Conservation (phyloP, 805 yeast species). For the Spathaspora hagerdaliae region DNA sequence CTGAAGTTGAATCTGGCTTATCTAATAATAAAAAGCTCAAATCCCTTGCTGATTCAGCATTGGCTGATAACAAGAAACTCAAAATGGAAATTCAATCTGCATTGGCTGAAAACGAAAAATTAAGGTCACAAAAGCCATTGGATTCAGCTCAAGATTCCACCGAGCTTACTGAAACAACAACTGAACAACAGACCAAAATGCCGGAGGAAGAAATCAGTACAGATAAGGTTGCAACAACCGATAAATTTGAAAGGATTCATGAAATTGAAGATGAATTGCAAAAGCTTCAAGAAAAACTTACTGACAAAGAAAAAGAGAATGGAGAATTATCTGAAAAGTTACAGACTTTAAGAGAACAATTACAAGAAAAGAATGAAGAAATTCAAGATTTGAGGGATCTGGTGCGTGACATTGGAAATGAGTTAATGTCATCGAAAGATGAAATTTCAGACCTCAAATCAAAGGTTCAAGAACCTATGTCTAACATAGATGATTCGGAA, state of each 20-base stretch:
- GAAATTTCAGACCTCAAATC: conserved; percentile 37
- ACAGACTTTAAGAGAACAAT: conserved; percentile 17
- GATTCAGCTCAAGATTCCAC: no score
- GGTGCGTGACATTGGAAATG: conserved; percentile 74
- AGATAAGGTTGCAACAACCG: no score
- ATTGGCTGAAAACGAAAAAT: no score
- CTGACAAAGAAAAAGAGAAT: conserved; percentile 9
- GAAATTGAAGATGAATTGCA: conserved; percentile 2
- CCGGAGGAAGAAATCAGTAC: neutral
- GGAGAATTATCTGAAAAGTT: conserved; percentile 15
- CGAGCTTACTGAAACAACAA: neutral
- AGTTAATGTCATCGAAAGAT: conserved; percentile 67
- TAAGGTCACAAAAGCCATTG: no score
- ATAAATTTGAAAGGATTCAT: neutral
- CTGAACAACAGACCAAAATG: neutral
- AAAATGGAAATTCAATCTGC: no score
- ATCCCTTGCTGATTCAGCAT: no score
- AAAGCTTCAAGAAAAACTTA: neutral
- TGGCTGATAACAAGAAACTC: no score
- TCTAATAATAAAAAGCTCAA: no score
- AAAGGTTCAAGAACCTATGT: neutral
- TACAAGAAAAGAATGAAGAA: conserved; percentile 53
- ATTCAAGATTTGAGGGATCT: conserved; percentile 69
- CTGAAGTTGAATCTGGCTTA: no score
- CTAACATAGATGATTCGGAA: neutral